Evolutionary conservation across 768 basidiomycete species (phyloP).

Genomic region (Termitomyces sp.): DNA sequence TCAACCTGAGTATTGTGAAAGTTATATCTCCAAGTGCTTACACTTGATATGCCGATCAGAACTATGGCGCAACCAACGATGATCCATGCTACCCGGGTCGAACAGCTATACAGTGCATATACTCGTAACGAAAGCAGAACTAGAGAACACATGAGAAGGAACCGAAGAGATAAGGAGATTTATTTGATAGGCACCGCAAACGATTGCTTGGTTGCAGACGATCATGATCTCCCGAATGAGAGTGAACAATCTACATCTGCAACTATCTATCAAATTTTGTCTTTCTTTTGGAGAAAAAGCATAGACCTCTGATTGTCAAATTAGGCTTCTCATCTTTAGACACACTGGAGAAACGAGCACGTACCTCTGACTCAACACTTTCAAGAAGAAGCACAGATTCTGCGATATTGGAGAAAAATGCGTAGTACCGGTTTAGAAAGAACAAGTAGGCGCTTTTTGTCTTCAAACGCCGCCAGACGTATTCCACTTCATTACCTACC

Average conservation of each 20-base stretch:
- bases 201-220: not conserved
- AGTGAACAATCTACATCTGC: not conserved
- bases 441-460: conserved; percentile 3
- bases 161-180: not conserved
- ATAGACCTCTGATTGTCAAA: not conserved
- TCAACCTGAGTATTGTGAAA: not conserved
- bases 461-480: conserved; percentile 7
- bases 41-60: not conserved
- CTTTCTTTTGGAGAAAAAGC: not conserved
- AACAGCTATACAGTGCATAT: not conserved
- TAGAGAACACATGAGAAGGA: not conserved
- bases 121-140: not conserved
- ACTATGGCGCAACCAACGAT: not conserved
- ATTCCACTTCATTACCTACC: conserved; percentile 6
- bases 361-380: not conserved
- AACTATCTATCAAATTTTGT: not conserved
- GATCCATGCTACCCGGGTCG: not conserved
- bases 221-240: not conserved
- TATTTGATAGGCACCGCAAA: not conserved
- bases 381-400: not conserved
- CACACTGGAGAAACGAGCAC: not conserved
- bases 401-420: not conserved
- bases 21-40: not conserved
- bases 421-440: conserved; percentile 4
- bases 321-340: not conserved